Base-by-base conservation (phyloP, 768 basidiomycete genomes). In the Amanita thiersii region DNA sequence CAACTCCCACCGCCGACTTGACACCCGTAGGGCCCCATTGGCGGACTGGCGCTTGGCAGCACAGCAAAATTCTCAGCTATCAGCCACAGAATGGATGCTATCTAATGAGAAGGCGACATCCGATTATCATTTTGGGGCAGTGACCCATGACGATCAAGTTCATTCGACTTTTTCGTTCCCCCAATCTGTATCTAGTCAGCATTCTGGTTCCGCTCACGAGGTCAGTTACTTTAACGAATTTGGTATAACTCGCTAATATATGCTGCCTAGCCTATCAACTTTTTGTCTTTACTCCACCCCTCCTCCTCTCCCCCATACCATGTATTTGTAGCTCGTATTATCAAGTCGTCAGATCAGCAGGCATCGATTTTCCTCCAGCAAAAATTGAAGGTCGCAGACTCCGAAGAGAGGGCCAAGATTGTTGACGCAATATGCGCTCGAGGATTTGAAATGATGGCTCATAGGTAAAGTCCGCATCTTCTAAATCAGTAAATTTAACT, bases 371-470 rank as follows among this genome's bases (percentile, higher is more conserved):
- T 91, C 53, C 67, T 91, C 29, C 87, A 90, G 55, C 88, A 91
- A 55, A 91, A 91, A 54, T 72, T 91, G 52, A 91, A 91, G 58
- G 85, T 88, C 12, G 87, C 88, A 3, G 84, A 88, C 50, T 49
- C 69, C 14, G 75, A 79, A 38, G 87, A 90, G 55, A 70, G 88
- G 2, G 73, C 72, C 4, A 88, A 86, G 59, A 90, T 91, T 33
- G 81, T 91, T 11, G 86, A 89, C 52, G 88, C 88, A 35, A 90
- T 90, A 43, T 87, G 86, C 46, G 70, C 77, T 29, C 74, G 80
- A 9, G 87, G 88, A 1, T 86, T 85, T 47, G 88, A 91, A 57
- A 90, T 90, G 88, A 91, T 91, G 88, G 87, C 86, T 44, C 82
- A 88, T 56, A 70, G 86, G 83, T 83, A 54, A 26, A 61, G 50